Evolutionary conservation across 2,329 filamentous ascomycete genomes (phyloP).

Genomic region (Monosporascus sp.): DNA sequence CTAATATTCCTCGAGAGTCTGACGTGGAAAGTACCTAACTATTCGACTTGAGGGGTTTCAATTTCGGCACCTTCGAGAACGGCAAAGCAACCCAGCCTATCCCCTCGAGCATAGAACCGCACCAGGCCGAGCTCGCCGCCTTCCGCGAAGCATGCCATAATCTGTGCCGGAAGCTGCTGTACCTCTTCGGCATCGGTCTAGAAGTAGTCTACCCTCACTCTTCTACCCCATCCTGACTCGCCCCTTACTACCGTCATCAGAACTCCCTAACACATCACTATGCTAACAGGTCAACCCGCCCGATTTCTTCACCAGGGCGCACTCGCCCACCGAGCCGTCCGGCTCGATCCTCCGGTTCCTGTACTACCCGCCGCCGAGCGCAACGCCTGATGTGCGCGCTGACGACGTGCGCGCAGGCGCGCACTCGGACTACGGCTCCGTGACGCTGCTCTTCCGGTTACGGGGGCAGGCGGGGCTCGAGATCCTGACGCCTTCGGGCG

Average conservation of each 20-base stretch:
- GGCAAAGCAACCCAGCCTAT: conserved; percentile 72
- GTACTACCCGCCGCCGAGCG: conserved; percentile 58
- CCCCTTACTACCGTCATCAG: background rate
- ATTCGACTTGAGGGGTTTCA: conserved; percentile 65
- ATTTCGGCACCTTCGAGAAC: conserved; percentile 72
- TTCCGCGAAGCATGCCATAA: conserved; percentile 69
- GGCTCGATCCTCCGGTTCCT: conserved; percentile 65
- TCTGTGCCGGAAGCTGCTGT: conserved; percentile 68
- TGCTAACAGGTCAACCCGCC: conserved; percentile 36
- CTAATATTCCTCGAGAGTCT: no score
- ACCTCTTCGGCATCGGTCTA: conserved; percentile 73
- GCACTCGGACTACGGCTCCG: conserved; percentile 78
- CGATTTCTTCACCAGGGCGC: conserved; percentile 51
- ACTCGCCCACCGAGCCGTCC: conserved; percentile 41
- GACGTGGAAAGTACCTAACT: background rate
- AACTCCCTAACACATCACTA: background rate
- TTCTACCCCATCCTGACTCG: background rate
- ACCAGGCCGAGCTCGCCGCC: conserved; percentile 55
- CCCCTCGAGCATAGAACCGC: conserved; percentile 54
- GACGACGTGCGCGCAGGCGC: conserved; percentile 80
- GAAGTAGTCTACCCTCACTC: conserved; percentile 38
- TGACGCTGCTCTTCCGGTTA: conserved; percentile 78
- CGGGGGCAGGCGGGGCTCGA: conserved; percentile 82
- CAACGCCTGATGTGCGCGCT: conserved; percentile 36
- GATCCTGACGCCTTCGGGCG: conserved; percentile 56